A percentile compares a stretch with the other conserved stretches of the same genome.
phyloP scores from a whole-genome alignment of 441 rosid species.

The Omphalea diandra region DNA sequence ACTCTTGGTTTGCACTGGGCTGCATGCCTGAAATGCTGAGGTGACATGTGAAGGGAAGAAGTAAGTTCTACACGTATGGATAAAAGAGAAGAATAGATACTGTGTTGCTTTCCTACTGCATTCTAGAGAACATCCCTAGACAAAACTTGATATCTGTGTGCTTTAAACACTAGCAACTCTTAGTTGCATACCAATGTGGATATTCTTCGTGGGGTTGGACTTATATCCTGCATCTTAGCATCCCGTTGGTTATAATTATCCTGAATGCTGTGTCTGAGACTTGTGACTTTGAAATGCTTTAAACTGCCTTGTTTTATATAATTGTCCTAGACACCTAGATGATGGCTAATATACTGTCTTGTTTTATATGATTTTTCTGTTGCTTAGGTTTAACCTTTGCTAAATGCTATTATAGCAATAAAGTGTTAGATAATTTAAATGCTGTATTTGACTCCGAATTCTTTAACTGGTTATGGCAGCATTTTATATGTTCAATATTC shows the following conservation, averaged over 20 bases:
- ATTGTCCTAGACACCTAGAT: conserved; percentile 25
- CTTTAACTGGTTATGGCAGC: background rate
- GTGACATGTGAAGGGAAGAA: conserved; percentile 40
- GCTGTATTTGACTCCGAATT: background rate
- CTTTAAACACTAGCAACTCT: conserved; percentile 28
- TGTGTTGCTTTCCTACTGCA: conserved; percentile 30
- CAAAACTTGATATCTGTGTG: conserved; percentile 36
- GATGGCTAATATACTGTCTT: conserved; percentile 1
- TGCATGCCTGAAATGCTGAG: conserved; percentile 24
- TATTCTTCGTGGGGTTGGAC: conserved; percentile 29
- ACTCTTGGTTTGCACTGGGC: conserved; percentile 15
- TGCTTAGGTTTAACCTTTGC: conserved; percentile 2
- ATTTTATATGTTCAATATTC: background rate
- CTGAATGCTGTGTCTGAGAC: conserved; percentile 23
- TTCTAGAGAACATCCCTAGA: conserved; percentile 26
- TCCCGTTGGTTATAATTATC: conserved; percentile 27
- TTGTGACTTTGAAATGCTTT: conserved; percentile 27
- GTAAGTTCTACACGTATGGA: conserved; percentile 44
- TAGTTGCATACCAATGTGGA: conserved; percentile 30
- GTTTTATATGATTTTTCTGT: background rate
- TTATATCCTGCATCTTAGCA: conserved; percentile 29
- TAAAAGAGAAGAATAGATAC: conserved; percentile 31
- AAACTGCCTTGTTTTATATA: conserved; percentile 22
- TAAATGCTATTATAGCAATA: background rate
- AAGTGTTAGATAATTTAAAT: background rate